Evolutionary conservation across 2,329 filamentous ascomycete species (phyloP).

Genomic region (Talaromyces verruculosus): DNA sequence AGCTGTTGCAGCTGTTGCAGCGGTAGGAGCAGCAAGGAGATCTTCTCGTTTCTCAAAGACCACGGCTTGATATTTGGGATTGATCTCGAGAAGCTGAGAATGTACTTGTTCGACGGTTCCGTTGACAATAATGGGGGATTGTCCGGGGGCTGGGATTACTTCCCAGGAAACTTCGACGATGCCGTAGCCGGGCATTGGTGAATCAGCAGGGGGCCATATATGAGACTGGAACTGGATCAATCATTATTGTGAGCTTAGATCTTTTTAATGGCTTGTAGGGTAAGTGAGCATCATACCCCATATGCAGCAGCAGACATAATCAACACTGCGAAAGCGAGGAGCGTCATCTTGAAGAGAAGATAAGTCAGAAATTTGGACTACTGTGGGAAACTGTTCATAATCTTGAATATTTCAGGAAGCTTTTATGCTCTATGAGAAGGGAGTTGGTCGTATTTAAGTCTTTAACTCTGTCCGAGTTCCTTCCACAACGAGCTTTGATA

Average conservation of each 20-base stretch:
- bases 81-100: not conserved
- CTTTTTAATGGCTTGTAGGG: not conserved
- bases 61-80: not conserved
- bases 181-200: not conserved
- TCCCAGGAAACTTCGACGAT: not conserved
- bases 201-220: not conserved
- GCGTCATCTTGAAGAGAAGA: not conserved
- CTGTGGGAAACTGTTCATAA: not conserved
- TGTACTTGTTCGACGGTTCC: not conserved
- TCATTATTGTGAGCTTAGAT: not conserved
- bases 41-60: not conserved
- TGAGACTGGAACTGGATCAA: not conserved
- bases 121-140: not conserved
- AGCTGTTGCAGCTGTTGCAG: not conserved
- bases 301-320: not conserved
- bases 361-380: not conserved
- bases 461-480: not conserved
- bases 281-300: not conserved
- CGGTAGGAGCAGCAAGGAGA: not conserved
- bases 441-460: not conserved
- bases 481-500: not conserved
- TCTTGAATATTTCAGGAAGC: not conserved
- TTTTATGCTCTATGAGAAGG: not conserved
- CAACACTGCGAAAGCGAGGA: not conserved
- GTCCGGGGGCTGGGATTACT: not conserved